phyloP scores from a whole-genome alignment of 1,284 basidiomycete genomes.

The Malassezia yamatoensis region DNA sequence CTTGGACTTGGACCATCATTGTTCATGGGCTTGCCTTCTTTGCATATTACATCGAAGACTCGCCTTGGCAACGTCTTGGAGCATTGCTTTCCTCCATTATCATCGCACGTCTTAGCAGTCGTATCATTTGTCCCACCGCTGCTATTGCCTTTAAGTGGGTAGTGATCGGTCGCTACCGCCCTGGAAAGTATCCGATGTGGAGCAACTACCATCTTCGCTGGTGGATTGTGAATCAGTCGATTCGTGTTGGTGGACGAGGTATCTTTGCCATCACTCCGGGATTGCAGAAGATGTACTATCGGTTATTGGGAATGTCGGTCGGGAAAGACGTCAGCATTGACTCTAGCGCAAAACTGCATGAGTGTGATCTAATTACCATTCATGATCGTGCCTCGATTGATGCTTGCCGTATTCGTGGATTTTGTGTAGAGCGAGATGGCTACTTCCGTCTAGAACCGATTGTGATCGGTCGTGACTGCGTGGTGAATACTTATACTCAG shows the following conservation, averaged over 20 bases:
- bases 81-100: conserved; percentile 42
- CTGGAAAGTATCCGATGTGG: conserved; percentile 48
- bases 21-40: conserved; percentile 47
- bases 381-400: conserved; percentile 46
- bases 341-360: conserved; percentile 37
- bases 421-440: conserved; percentile 47
- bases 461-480: conserved; percentile 47
- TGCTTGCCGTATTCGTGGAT: conserved; percentile 45
- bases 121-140: conserved; percentile 45
- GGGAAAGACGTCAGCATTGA: conserved; percentile 44
- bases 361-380: conserved; percentile 46
- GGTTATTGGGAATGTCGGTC: conserved; percentile 45
- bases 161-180: conserved; percentile 45
- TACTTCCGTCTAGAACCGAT: conserved; percentile 47
- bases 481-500: conserved; percentile 47
- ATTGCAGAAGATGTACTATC: conserved; percentile 42
- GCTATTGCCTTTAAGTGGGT: conserved; percentile 49
- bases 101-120: conserved; percentile 43
- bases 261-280: conserved; percentile 41
- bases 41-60: conserved; percentile 46
- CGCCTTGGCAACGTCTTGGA: conserved; percentile 46
- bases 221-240: conserved; percentile 48
- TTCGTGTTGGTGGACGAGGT: conserved; percentile 44
- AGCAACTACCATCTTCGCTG: conserved; percentile 48
- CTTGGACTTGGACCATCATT: conserved; percentile 48